These are phyloP conservation scores for Porcisia deanei DNA, from an alignment of 208 protist species.

Conservation along the genomic window DNA sequence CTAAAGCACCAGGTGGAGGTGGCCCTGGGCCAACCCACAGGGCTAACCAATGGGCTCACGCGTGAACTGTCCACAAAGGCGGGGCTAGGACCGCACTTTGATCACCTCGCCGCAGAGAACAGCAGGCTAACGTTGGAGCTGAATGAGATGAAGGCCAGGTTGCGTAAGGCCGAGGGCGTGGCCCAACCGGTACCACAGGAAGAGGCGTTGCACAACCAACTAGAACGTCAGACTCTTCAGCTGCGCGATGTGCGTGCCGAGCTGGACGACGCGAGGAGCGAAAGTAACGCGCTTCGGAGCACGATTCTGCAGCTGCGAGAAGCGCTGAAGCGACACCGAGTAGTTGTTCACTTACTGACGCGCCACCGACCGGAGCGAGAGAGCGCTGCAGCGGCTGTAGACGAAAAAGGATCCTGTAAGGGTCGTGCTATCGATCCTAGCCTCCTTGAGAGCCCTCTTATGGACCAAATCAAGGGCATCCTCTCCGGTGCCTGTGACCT, in stretches of 20 bases:
- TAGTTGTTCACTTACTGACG: slow-evolving; percentile 50
- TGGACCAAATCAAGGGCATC: slow-evolving; percentile 41
- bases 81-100: slow-evolving; percentile 35
- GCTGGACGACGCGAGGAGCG: slow-evolving; percentile 32
- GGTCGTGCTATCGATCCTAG: background rate
- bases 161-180: slow-evolving; percentile 9
- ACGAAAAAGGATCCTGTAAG: slow-evolving; percentile 5
- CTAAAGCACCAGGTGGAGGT: slow-evolving; percentile 9
- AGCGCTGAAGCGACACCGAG: slow-evolving; percentile 45
- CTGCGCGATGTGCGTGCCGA: slow-evolving; percentile 41
- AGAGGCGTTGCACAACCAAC: slow-evolving; percentile 30
- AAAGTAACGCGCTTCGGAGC: slow-evolving; percentile 29
- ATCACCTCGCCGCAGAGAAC: slow-evolving; percentile 41
- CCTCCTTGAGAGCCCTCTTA: slow-evolving; percentile 5
- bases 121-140: slow-evolving; percentile 28
- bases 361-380: slow-evolving; percentile 17
- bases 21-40: background rate
- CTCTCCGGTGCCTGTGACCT: slow-evolving; percentile 33
- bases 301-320: slow-evolving; percentile 48
- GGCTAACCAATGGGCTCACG: background rate
- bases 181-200: slow-evolving; percentile 32
- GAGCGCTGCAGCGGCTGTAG: background rate
- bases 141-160: slow-evolving; percentile 17
- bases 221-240: slow-evolving; percentile 37
- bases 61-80: slow-evolving; percentile 23